Evolutionary conservation across 1,284 basidiomycete genomes (phyloP).

Genomic region (Moesziomyces antarcticus): DNA sequence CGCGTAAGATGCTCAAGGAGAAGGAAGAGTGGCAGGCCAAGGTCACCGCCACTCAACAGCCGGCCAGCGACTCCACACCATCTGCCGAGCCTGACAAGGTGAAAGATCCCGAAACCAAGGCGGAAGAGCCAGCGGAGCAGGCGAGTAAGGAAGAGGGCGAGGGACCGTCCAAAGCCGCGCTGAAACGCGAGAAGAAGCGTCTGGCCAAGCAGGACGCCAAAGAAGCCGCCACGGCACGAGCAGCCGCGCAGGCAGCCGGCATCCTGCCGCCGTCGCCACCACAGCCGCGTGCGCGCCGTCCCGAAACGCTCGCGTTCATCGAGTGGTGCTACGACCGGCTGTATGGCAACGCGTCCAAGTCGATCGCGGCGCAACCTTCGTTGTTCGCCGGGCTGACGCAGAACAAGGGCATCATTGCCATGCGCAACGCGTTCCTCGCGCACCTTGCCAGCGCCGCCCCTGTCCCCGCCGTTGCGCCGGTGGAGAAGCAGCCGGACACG

Average conservation of each 20-base stretch:
- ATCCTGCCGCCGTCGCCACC: conserved; percentile 42
- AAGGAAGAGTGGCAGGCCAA: conserved; percentile 48
- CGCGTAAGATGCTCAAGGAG: conserved; percentile 72
- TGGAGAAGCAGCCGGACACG: conserved; percentile 28
- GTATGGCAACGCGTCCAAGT: conserved; percentile 69
- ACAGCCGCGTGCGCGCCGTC: conserved; percentile 48
- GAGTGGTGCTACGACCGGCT: conserved; percentile 62
- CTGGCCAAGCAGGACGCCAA: conserved; percentile 9
- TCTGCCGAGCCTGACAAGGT: neutral
- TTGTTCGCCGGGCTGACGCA: conserved; percentile 78
- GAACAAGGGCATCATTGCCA: conserved; percentile 84
- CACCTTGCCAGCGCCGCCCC: conserved; percentile 69
- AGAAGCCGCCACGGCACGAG: neutral
- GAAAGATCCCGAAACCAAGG: neutral
- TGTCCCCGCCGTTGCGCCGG: conserved; percentile 40
- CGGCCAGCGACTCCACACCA: neutral
- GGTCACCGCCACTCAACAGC: conserved; percentile 1
- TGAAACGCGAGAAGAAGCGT: conserved; percentile 32
- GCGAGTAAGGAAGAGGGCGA: neutral
- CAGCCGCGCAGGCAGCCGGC: conserved; percentile 28
- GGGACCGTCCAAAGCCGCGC: conserved; percentile 24
- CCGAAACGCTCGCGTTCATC: conserved; percentile 60
- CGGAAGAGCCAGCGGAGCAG: neutral
- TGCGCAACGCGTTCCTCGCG: conserved; percentile 80
- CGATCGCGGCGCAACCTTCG: conserved; percentile 75